Conservation (phyloP, 139 green algal genomes). For the Haematococcus sp. region DNA sequence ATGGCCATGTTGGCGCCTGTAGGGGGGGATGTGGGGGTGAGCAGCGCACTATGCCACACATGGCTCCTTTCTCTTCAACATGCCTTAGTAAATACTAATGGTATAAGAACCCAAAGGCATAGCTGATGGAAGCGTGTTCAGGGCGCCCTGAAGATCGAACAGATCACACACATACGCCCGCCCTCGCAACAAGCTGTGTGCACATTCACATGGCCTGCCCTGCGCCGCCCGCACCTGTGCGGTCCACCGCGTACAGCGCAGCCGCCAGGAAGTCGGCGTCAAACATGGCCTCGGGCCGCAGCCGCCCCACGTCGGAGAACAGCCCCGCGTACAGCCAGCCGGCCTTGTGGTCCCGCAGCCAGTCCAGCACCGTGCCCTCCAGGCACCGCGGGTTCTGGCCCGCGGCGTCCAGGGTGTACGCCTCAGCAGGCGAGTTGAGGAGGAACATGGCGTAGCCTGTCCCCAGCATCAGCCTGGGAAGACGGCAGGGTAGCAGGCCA, state of each 20-base stretch:
- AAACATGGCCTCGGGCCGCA: constrained; percentile 29
- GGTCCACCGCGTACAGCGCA: constrained; percentile 24
- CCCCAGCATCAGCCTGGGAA: constrained; percentile 28
- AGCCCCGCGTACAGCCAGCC: constrained; percentile 36
- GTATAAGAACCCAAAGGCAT: no score
- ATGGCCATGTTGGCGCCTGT: constrained; percentile 41
- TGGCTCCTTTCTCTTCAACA: neutral
- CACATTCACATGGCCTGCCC: no score
- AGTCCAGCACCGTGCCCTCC: constrained; percentile 24
- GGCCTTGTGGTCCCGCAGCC: constrained; percentile 17
- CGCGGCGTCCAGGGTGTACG: constrained; percentile 25
- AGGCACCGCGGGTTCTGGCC: constrained; percentile 21
- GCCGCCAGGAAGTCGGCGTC: constrained; percentile 36
- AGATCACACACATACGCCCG: no score
- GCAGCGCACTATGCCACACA: neutral
- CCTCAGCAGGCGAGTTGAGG: constrained; percentile 32
- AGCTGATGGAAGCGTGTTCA: neutral
- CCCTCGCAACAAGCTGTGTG: no score
- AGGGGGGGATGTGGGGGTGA: neutral
- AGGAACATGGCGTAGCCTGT: constrained; percentile 39
- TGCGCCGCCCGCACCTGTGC: constrained; percentile 27
- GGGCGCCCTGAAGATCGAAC: no score
- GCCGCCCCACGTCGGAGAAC: constrained; percentile 29
- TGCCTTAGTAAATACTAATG: no score
- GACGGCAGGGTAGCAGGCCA: neutral